Base-by-base conservation (phyloP, 1,284 basidiomycete genomes). In the Trametes pubescens region DNA sequence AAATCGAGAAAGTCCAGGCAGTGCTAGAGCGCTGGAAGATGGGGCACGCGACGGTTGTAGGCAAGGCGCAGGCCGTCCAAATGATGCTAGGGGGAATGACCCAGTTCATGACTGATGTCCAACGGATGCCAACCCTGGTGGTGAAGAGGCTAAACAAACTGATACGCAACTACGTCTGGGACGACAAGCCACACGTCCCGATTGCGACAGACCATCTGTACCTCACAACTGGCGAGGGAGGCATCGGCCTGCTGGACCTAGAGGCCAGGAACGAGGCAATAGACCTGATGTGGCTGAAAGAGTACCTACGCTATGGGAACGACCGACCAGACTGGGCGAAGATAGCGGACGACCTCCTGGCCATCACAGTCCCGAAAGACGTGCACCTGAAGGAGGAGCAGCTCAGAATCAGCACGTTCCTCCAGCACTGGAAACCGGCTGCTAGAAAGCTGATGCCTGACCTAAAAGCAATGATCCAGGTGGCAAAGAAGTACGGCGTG, bases 41-140 rank as follows among this genome's bases (percentile, higher is more conserved):
- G 24, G 44, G 59, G 3, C 24, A 59, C 21, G 69, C 71, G 7
- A 70, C 73, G 0, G 35, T 73, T 0, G 21, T 58, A 22, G 72
- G 67, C n/a, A n/a, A n/a, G n/a, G n/a, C n/a, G n/a, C n/a, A n/a
- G n/a, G n/a, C n/a, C n/a, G n/a, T n/a, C n/a, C n/a, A n/a, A n/a
- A n/a, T n/a, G n/a, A n/a, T n/a, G n/a, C n/a, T 38, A 14, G 37
- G 37, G 14, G 37, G 37, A 14, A 68, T 55, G 44, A 68, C 69
- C 0, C 73, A 72, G 53, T 77, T 69, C 72, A 72, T 74, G 2
- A 65, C 74, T 0, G 62, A 59, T 10, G 74, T 66, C 0, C 71
- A 74, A 47, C 63, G 69, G 1, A 74, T 75, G 71, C 75, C 71
- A 10, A 35, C 21, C 6, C 8, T 10, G 21, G 34, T 37, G 5